These are phyloP conservation scores for Ascochyta clinopodiicola DNA, from an alignment of 2,329 filamentous ascomycete genomes.

Conservation along the genomic window DNA sequence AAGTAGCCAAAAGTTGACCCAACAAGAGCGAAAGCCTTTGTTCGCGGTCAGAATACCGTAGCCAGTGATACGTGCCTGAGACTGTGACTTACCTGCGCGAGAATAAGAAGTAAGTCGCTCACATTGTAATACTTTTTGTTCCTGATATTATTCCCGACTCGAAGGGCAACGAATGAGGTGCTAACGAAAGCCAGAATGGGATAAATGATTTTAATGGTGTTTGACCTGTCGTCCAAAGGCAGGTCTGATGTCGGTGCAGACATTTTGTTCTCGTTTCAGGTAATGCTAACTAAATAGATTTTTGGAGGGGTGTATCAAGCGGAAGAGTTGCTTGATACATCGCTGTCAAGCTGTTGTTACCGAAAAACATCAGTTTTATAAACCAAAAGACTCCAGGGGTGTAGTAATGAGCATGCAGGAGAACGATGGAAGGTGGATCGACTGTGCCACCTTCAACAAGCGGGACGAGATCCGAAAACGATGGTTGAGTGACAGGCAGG, in stretches of 20 bases:
- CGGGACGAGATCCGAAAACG: neutral
- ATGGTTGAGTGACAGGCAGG: neutral
- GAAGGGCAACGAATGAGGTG: constrained; percentile 7
- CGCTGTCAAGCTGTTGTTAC: neutral
- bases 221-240: constrained; percentile 6
- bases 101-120: constrained; percentile 13
- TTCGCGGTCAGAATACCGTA: neutral
- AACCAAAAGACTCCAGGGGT: constrained; percentile 1
- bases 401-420: constrained; percentile 1
- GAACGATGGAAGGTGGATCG: neutral
- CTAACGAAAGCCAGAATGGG: constrained; percentile 8
- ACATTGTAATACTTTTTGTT: constrained; percentile 11
- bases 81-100: neutral
- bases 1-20: constrained; percentile 5
- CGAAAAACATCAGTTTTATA: constrained; percentile 2
- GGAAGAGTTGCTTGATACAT: neutral
- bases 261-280: neutral
- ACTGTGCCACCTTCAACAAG: constrained; percentile 4
- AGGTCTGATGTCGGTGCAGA: neutral
- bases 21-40: neutral
- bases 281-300: neutral
- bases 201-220: constrained; percentile 6
- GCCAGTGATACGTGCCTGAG: no score
- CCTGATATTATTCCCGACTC: constrained; percentile 9
- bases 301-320: constrained; percentile 1